A percentile compares a stretch with the other conserved stretches of the same genome.
phyloP scores from a whole-genome alignment of 2,329 filamentous ascomycete genomes.

The Periconia sp. region DNA sequence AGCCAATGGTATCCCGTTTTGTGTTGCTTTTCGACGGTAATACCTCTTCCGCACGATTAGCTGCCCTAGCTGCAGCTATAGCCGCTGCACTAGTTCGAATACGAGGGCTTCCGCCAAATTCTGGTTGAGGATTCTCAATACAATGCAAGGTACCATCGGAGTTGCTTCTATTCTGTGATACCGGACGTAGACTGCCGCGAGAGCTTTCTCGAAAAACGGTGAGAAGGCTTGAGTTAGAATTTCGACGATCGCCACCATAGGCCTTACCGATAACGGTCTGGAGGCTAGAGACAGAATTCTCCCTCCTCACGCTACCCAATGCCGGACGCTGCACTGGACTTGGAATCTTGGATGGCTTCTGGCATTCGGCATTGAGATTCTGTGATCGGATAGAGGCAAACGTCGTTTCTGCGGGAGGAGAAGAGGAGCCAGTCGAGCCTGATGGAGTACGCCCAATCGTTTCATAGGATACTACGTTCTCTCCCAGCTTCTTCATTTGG shows the following conservation, averaged over 20 bases:
- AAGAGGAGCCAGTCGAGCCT: no score
- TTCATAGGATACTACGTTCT: conserved; percentile 13
- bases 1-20: no score
- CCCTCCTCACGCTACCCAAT: conserved; percentile 44
- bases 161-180: conserved; percentile 23
- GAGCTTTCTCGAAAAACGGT: conserved; percentile 33
- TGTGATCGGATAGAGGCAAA: no score
- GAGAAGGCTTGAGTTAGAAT: conserved; percentile 37
- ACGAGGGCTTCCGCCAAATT: conserved; percentile 25
- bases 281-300: conserved; percentile 46
- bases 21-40: not conserved
- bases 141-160: conserved; percentile 19
- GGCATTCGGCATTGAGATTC: conserved; percentile 15
- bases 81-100: conserved; percentile 27
- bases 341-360: conserved; percentile 49
- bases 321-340: conserved; percentile 44
- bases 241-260: conserved; percentile 27
- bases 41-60: conserved; percentile 3
- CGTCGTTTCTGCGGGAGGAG: no score
- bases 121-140: conserved; percentile 13
- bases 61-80: conserved; percentile 24
- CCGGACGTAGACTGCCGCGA: conserved; percentile 16
- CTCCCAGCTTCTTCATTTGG: conserved; percentile 24
- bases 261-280: conserved; percentile 31
- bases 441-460: conserved; percentile 6